Conservation (phyloP, 2,329 filamentous ascomycete genomes). For the Pezicula neosporulosa region DNA sequence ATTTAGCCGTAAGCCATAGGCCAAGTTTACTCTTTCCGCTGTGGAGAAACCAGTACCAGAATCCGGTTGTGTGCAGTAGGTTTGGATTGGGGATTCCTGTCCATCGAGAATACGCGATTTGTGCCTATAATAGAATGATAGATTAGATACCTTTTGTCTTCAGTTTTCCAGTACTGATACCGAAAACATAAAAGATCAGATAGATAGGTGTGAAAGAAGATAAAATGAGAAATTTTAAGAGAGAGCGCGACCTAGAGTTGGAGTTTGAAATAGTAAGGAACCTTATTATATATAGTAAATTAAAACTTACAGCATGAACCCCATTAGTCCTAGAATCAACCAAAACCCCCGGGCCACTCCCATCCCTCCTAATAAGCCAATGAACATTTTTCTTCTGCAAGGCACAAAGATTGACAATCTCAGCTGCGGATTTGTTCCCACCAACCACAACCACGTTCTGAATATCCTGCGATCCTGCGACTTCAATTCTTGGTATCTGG, state of each 20-base stretch:
- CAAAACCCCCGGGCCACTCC: slow-evolving; percentile 8
- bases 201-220: too few relatives aligned
- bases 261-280: too few relatives aligned
- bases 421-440: slow-evolving; percentile 13
- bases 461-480: slow-evolving; percentile 6
- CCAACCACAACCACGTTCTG: slow-evolving; percentile 12
- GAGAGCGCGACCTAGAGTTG: too few relatives aligned
- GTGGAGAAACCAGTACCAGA: slow-evolving; percentile 11
- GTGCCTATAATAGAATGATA: not conserved
- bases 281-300: too few relatives aligned
- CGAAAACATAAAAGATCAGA: too few relatives aligned
- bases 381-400: slow-evolving; percentile 12
- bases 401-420: slow-evolving; percentile 8
- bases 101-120: not conserved
- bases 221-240: too few relatives aligned
- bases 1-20: slow-evolving; percentile 3
- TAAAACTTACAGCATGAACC: slow-evolving; percentile 3
- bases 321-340: slow-evolving; percentile 4
- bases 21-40: slow-evolving; percentile 3
- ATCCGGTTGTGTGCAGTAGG: slow-evolving; percentile 5
- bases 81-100: not conserved
- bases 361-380: slow-evolving; percentile 14
- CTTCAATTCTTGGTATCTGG: not conserved
- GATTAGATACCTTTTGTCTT: too few relatives aligned
- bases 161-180: too few relatives aligned